Conservation (phyloP, 2,329 filamentous ascomycete species). For the Hymenoscyphus fraxineus region DNA sequence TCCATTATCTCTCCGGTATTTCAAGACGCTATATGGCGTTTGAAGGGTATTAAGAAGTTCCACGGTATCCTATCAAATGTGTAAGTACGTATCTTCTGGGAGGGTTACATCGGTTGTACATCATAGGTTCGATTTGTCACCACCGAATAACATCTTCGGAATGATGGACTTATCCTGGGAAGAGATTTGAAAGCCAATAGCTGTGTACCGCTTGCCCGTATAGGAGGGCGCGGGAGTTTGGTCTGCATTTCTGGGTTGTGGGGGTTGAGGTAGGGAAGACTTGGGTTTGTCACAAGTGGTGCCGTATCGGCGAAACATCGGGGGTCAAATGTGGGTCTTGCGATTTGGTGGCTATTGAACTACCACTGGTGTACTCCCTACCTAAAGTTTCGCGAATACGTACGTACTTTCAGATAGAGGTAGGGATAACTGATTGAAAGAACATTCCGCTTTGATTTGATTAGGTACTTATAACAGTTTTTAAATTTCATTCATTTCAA, state of each 20-base stretch:
- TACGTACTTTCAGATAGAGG: no score
- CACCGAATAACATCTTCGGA: conserved; percentile 2
- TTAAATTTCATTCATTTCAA: no score
- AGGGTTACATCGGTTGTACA: background rate
- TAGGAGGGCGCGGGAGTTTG: background rate
- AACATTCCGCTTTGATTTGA: no score
- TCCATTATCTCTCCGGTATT: conserved; percentile 73
- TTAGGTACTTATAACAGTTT: no score
- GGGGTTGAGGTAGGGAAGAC: background rate
- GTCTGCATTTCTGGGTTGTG: background rate
- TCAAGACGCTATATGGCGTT: conserved; percentile 76
- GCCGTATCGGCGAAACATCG: no score
- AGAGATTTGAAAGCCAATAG: background rate
- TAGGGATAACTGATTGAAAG: no score
- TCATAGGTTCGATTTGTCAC: conserved; percentile 12
- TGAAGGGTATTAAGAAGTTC: conserved; percentile 84
- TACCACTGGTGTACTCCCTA: no score
- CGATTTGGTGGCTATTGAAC: no score
- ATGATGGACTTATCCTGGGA: background rate
- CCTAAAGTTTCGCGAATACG: no score
- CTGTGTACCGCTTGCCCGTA: background rate
- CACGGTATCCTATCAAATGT: conserved; percentile 73
- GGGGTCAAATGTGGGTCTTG: no score
- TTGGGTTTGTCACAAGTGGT: background rate
- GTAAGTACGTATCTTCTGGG: conserved; percentile 8